A percentile compares a stretch with the other conserved stretches of the same genome.
These are phyloP conservation scores for Ampelocalamus luodianensis DNA, from an alignment of 176 grass and related monocot species.

Conservation along the genomic window DNA sequence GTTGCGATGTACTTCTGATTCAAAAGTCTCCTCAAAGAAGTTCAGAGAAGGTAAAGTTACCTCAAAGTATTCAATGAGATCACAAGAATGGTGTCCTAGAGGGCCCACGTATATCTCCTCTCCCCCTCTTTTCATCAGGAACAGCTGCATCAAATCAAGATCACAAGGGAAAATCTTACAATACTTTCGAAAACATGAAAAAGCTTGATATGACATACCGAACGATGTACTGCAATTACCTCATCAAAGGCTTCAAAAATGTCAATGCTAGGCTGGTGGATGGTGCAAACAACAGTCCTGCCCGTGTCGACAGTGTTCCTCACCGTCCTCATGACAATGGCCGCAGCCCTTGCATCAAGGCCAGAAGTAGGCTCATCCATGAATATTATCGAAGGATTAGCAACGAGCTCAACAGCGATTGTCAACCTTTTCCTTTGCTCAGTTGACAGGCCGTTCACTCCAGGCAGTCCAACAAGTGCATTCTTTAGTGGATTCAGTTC, in stretches of 20 bases:
- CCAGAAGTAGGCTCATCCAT: slow-evolving; percentile 82
- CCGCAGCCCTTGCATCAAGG: slow-evolving; percentile 66
- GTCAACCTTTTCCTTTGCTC: slow-evolving; percentile 73
- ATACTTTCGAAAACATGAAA: not conserved
- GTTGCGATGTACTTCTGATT: not conserved
- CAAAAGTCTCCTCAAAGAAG: not conserved
- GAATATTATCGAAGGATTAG: slow-evolving; percentile 78
- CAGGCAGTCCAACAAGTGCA: slow-evolving; percentile 64
- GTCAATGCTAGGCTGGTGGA: slow-evolving; percentile 74
- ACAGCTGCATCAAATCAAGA: slow-evolving; percentile 54
- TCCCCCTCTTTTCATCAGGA: slow-evolving; percentile 73
- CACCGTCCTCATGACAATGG: slow-evolving; percentile 72
- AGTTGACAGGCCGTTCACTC: slow-evolving; percentile 63
- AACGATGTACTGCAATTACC: slow-evolving; percentile 37
- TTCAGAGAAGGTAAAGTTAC: slow-evolving; percentile 27
- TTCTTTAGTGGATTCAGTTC: slow-evolving; percentile 59
- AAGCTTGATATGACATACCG: not conserved
- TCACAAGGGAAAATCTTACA: not conserved
- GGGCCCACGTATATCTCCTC: slow-evolving; percentile 71
- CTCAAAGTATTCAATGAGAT: slow-evolving; percentile 67
- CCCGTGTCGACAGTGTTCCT: slow-evolving; percentile 70
- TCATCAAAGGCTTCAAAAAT: slow-evolving; percentile 75
- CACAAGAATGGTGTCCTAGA: slow-evolving; percentile 57
- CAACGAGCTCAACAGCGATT: slow-evolving; percentile 65
- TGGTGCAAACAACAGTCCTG: slow-evolving; percentile 76